These are phyloP conservation scores for Solanum infundibuliforme DNA, from an alignment of 257 asterid genomes.

Conservation along the genomic window DNA sequence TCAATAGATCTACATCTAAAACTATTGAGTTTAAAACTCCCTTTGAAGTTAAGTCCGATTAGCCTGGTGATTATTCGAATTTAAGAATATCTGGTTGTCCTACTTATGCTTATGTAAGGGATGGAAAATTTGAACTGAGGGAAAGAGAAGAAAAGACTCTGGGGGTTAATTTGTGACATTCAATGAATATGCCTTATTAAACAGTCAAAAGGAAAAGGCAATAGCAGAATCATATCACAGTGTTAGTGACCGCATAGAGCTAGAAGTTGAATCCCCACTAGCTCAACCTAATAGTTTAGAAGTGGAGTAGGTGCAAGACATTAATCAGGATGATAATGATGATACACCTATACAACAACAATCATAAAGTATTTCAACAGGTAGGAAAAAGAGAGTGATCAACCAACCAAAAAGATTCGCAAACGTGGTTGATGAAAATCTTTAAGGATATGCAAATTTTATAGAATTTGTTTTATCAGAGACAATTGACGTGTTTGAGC, in stretches of 20 bases:
- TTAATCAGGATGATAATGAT: neutral
- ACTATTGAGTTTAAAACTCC: neutral
- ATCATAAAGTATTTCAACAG: no score
- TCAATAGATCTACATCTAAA: neutral
- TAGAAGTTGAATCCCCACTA: neutral
- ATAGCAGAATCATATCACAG: neutral
- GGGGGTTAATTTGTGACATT: neutral
- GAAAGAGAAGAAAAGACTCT: neutral
- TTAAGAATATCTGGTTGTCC: neutral
- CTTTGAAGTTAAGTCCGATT: neutral
- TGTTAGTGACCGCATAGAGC: neutral
- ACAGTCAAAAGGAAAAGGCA: neutral
- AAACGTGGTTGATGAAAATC: no score
- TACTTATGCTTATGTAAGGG: neutral
- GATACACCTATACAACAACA: no score
- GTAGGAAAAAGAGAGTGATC: no score
- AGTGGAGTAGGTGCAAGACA: neutral
- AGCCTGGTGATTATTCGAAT: neutral
- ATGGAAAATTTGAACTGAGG: neutral
- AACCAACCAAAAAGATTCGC: no score
- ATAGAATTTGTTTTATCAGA: no score
- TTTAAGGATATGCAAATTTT: no score
- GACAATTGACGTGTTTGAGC: no score
- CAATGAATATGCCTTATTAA: no score
- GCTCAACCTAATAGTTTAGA: neutral